Percentiles rank a stretch among this genome's conserved stretches.
These are phyloP conservation scores for Ziziphus jujuba DNA, from an alignment of 306 rosid genomes.

Conservation along the genomic window DNA sequence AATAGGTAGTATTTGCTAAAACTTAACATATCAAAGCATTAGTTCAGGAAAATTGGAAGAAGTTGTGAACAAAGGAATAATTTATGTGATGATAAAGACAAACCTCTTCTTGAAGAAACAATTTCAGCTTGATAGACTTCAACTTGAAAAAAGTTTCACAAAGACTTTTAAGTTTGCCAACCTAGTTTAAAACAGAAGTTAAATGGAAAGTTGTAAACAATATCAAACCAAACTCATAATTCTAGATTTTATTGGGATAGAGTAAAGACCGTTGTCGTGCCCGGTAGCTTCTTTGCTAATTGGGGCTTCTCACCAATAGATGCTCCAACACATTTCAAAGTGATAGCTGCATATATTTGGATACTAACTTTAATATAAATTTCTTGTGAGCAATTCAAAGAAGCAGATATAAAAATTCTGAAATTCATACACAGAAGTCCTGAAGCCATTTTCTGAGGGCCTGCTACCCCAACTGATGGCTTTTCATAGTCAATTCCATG, in stretches of 20 bases:
- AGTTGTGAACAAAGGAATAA: neutral
- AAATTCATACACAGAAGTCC: slow-evolving; percentile 67
- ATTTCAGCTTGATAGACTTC: slow-evolving; percentile 63
- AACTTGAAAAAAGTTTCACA: slow-evolving; percentile 93
- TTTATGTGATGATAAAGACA: slow-evolving; percentile 17
- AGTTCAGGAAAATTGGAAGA: neutral
- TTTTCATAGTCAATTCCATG: slow-evolving; percentile 86
- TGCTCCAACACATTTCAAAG: slow-evolving; percentile 86
- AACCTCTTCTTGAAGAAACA: slow-evolving; percentile 92
- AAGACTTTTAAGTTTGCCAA: slow-evolving; percentile 84
- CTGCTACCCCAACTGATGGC: slow-evolving; percentile 45
- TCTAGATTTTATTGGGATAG: neutral
- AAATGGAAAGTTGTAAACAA: slow-evolving; percentile 22
- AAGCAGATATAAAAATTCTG: neutral
- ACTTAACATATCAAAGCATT: neutral
- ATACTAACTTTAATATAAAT: slow-evolving; percentile 19
- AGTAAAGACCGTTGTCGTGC: slow-evolving; percentile 64
- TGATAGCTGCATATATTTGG: slow-evolving; percentile 67
- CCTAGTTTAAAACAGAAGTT: slow-evolving; percentile 42
- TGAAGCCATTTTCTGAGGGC: slow-evolving; percentile 77
- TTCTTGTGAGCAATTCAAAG: slow-evolving; percentile 13
- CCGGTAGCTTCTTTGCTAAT: slow-evolving; percentile 79
- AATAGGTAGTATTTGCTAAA: too few relatives aligned
- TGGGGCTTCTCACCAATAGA: slow-evolving; percentile 88
- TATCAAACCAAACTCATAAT: slow-evolving; percentile 19